phyloP scores from a whole-genome alignment of 2,329 filamentous ascomycete genomes.

The Microsporum audouinii region DNA sequence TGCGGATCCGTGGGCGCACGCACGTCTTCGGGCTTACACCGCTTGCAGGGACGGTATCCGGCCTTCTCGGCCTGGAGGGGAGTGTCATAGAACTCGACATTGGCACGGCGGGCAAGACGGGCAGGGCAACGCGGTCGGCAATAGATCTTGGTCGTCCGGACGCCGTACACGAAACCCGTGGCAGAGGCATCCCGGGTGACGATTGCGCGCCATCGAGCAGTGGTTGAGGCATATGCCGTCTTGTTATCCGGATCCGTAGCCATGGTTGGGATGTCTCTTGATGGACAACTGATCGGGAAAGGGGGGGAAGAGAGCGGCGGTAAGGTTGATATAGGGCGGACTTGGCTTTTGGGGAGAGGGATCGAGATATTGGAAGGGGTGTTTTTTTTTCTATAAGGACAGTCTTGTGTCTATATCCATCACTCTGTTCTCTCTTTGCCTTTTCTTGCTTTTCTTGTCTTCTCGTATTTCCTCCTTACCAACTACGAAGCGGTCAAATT shows the following conservation, averaged over 20 bases:
- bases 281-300: too few species aligned
- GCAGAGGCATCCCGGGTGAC: conserved; percentile 34
- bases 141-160: conserved; percentile 46
- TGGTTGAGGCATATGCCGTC: conserved; percentile 24
- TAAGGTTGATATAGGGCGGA: not conserved
- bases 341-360: not conserved
- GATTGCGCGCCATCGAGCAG: conserved; percentile 36
- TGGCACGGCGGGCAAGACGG: conserved; percentile 47
- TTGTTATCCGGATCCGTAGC: conserved; percentile 2
- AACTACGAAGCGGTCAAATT: not conserved
- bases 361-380: not conserved
- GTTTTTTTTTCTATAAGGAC: not conserved
- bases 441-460: not conserved
- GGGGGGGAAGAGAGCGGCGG: not conserved
- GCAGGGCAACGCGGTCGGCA: conserved; percentile 46
- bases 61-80: conserved; percentile 37
- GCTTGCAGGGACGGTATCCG: conserved; percentile 46
- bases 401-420: not conserved
- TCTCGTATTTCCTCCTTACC: not conserved
- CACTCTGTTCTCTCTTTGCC: not conserved
- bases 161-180: conserved; percentile 44
- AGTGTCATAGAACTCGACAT: conserved; percentile 44
- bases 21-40: conserved; percentile 39
- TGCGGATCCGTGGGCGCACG: conserved; percentile 24
- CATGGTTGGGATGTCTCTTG: too few species aligned